Conservation (phyloP, 768 basidiomycete species). For the Boletus reticulatus region DNA sequence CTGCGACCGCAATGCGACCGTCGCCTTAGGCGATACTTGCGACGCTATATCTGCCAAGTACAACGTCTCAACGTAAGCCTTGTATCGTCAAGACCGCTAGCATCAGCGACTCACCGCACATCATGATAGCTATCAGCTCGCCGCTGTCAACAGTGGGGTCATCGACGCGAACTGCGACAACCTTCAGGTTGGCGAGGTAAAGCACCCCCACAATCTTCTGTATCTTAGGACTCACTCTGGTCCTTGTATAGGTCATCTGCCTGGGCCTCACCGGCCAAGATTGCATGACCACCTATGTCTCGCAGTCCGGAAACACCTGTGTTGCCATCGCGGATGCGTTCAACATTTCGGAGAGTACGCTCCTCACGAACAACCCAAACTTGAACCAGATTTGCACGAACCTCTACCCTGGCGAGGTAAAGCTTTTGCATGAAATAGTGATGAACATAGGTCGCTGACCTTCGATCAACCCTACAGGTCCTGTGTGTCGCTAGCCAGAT, state of each 20-base stretch:
- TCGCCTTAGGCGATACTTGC: constrained; percentile 59
- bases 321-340: constrained; percentile 37
- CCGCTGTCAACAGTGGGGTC: constrained; percentile 43
- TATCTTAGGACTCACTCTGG: background rate
- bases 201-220: background rate
- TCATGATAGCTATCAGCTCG: constrained; percentile 64
- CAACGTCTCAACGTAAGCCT: constrained; percentile 60
- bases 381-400: constrained; percentile 50
- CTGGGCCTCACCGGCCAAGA: constrained; percentile 57
- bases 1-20: constrained; percentile 63
- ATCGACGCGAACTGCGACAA: constrained; percentile 58
- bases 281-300: constrained; percentile 50
- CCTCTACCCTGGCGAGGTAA: constrained; percentile 60
- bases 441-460: background rate
- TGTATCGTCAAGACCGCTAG: background rate
- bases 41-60: constrained; percentile 60
- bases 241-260: constrained; percentile 42
- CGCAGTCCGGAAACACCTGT: constrained; percentile 53
- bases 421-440: background rate
- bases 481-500: constrained; percentile 24
- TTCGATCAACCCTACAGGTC: constrained; percentile 13
- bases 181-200: constrained; percentile 50
- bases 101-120: background rate
- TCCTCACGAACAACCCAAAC: constrained; percentile 66
- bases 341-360: constrained; percentile 42